These are phyloP conservation scores for Ascochyta viciae-villosae DNA, from an alignment of 2,329 filamentous ascomycete species.

Conservation along the genomic window DNA sequence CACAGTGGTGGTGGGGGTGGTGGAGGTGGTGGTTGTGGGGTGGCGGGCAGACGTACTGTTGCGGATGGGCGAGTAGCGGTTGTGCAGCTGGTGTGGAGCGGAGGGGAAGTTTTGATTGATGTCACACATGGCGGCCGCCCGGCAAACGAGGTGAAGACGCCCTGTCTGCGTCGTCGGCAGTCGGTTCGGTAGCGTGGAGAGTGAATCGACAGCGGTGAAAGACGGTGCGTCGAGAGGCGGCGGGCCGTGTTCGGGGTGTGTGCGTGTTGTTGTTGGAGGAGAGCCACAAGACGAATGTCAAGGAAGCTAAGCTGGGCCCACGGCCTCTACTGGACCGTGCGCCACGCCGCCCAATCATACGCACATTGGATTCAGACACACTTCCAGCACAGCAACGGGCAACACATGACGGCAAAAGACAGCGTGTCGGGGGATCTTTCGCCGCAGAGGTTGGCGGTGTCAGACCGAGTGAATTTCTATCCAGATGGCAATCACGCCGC, in stretches of 20 bases:
- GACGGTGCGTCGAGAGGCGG: neutral
- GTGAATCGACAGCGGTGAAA: slow-evolving; percentile 3
- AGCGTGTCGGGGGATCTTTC: slow-evolving; percentile 31
- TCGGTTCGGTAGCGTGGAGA: slow-evolving; percentile 1
- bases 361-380: neutral
- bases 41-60: slow-evolving; percentile 58
- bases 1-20: slow-evolving; percentile 9
- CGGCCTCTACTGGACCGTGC: neutral
- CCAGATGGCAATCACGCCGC: slow-evolving; percentile 26
- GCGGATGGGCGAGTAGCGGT: slow-evolving; percentile 65
- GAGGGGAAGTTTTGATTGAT: slow-evolving; percentile 65
- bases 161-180: slow-evolving; percentile 20
- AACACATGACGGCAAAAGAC: neutral
- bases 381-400: slow-evolving; percentile 11
- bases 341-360: slow-evolving; percentile 9
- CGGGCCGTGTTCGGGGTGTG: slow-evolving; percentile 16
- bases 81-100: slow-evolving; percentile 68
- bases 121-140: slow-evolving; percentile 60
- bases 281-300: slow-evolving; percentile 23
- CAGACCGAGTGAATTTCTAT: slow-evolving; percentile 45
- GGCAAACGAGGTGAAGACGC: slow-evolving; percentile 28
- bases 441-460: slow-evolving; percentile 24
- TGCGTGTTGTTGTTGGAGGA: slow-evolving; percentile 31
- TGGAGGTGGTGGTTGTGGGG: neutral
- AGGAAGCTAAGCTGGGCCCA: slow-evolving; percentile 12